A percentile compares a stretch with the other conserved stretches of the same genome.
phyloP scores from a whole-genome alignment of 805 yeast species.

The Hanseniaspora vineae region DNA sequence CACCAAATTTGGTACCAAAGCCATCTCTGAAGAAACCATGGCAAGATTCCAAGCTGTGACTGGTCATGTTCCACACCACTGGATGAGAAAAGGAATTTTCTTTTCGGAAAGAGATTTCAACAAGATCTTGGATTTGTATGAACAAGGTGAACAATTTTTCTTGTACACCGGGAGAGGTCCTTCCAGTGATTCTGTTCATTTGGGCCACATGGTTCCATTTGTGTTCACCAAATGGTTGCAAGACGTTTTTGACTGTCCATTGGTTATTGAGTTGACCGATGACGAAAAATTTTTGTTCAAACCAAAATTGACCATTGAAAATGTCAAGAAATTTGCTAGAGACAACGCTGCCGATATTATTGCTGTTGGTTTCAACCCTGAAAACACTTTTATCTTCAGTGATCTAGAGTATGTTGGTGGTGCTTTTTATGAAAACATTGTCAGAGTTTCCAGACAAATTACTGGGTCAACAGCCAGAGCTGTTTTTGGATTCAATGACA shows the following conservation, averaged over 20 bases:
- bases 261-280: conserved; percentile 88
- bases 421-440: conserved; percentile 87
- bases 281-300: conserved; percentile 95
- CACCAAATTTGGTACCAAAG: conserved; percentile 73
- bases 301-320: conserved; percentile 76
- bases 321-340: conserved; percentile 65
- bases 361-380: conserved; percentile 88
- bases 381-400: conserved; percentile 89
- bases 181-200: conserved; percentile 83
- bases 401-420: conserved; percentile 91
- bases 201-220: conserved; percentile 96
- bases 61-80: conserved; percentile 85
- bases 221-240: conserved; percentile 95
- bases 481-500: conserved; percentile 90
- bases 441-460: conserved; percentile 83
- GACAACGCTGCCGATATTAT: conserved; percentile 89
- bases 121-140: conserved; percentile 75
- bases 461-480: conserved; percentile 96
- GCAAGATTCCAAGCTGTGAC: conserved; percentile 68
- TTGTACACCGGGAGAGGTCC: conserved; percentile 97
- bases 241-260: conserved; percentile 92
- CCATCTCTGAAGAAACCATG: conserved; percentile 57
- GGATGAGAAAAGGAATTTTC: conserved; percentile 80
- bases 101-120: conserved; percentile 80
- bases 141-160: conserved; percentile 90